Percentiles rank a stretch among this genome's conserved stretches.
These are phyloP conservation scores for Sporothrix protearum DNA, from an alignment of 2,329 filamentous ascomycete genomes.

Conservation along the genomic window DNA sequence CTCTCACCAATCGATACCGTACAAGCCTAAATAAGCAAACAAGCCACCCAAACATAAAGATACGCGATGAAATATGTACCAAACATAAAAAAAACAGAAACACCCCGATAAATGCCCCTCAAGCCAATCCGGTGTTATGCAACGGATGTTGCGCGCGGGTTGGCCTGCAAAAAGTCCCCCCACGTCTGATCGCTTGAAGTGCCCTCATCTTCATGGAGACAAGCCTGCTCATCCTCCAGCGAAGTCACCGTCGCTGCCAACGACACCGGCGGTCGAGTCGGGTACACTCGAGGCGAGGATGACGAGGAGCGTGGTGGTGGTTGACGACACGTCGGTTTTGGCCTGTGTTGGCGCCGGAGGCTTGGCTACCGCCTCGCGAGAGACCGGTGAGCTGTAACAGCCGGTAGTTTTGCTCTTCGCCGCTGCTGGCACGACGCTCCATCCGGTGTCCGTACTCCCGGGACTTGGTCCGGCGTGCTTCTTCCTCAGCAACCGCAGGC, in stretches of 20 bases:
- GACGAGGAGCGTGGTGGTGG: not conserved
- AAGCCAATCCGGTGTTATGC: not conserved
- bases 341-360: no score
- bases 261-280: not conserved
- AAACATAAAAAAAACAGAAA: not conserved
- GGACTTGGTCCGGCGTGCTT: not conserved
- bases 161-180: constrained; percentile 23
- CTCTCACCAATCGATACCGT: not conserved
- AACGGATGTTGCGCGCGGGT: not conserved
- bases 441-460: not conserved
- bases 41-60: not conserved
- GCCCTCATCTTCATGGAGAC: not conserved
- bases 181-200: constrained; percentile 24
- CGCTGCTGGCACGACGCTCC: constrained; percentile 5
- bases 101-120: no score
- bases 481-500: not conserved
- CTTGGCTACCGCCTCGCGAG: not conserved
- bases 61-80: not conserved
- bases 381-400: not conserved
- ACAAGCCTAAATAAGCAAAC: not conserved
- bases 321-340: not conserved
- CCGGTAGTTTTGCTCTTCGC: constrained; percentile 15
- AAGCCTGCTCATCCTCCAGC: not conserved
- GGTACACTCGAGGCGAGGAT: not conserved
- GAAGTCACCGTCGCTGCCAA: constrained; percentile 2